Base-by-base conservation (phyloP, 176 grass and related monocot genomes). In the Aegilops tauschii region DNA sequence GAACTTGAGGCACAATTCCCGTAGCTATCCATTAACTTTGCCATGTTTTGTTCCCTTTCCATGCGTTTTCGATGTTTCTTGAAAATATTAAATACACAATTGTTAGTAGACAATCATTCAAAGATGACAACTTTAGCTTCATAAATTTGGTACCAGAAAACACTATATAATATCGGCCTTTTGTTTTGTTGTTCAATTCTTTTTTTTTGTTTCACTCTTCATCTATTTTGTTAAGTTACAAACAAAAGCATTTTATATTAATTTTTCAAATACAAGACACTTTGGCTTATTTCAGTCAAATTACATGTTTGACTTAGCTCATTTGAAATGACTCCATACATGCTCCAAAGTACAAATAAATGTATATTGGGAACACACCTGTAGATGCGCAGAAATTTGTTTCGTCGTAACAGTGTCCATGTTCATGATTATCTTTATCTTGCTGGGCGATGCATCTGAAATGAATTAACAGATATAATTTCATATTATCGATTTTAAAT, bases 361-460 rank as follows among this genome's bases (percentile, higher is more conserved):
- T 28, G 12, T 40, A 79, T 5, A 70, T 12, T 25, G 45, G 27
- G 9, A 10, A 45, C 17, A 49, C 50, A 89, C 81, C 66, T 89
- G 81, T 9, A 84, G 81, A 82, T 88, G 87, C n/a, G 66, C 37
- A 79, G 65, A 49, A 65, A 84, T 88, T 11, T 88, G 81, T 73
- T 36, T 84, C 21, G 39, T 66, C 18, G 13, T 29, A 52, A 88
- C 16, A 8, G n/a, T 37, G 7, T 54, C 47, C n/a, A 89, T 23
- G 3, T 84, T 64, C 87, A 89, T 73, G 40, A 84, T 36, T n/a
- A 79, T 11, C 3, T 84, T 42, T 39, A 88, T 79, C 30, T 73
- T 79, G 20, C 31, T 84, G 25, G 87, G 87, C 16, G 56, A 72
- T 30, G 87, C 65, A 36, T 12, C 66, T 89, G 44, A 65, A 40